Evolutionary conservation across 148 eudicot species (phyloP), one percentile per base, ranked within the genome.

Genomic region (Silene conica): DNA sequence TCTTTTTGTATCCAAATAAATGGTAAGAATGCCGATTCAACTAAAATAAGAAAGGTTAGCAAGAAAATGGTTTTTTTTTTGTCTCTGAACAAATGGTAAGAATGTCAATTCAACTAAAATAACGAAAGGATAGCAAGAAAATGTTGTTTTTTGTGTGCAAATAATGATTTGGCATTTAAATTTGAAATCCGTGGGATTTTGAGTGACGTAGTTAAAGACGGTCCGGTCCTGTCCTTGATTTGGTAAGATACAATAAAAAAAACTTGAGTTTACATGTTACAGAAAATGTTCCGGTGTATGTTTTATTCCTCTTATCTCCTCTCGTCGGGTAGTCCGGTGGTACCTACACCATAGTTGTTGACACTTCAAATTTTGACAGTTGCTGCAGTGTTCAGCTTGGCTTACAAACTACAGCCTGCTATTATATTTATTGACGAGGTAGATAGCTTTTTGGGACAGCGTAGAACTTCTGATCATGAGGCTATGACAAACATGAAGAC

Each of bases 371-470:
- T 71, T 77, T 80, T 73, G 87, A 82, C 92, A 95, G 98, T 95
- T 83, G 75, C 92, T 78, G 96, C 97, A 82, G 97, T 95, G 43
- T 95, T 95, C 83, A 92, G 89, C 82, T 80, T 95, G 88, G 98
- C 98, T 14, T 69, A 86, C 80, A 95, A 95, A 75, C 86, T 95
- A 67, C 98, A 95, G 87, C 96, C 97, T 77, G 98, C 97, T 66
- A 95, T 92, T 60, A 92, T 95, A 74, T 95, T 95, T 74, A 90
- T 95, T 23, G 97, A 92, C 56, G 98, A 95, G 84, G 97, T 92
- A 11, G 93, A 95, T 73, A 90, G 97, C 81, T 92, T 92, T 85
- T 59, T 95, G 79, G 98, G 98, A 46, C 93, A 95, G 76, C 98
- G 96, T 64, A 88, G 86, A 77, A 77, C 81, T 41, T 82, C 92